Evolutionary conservation across 2,329 filamentous ascomycete genomes (phyloP).

Genomic region (Pseudodiploospora longispora): DNA sequence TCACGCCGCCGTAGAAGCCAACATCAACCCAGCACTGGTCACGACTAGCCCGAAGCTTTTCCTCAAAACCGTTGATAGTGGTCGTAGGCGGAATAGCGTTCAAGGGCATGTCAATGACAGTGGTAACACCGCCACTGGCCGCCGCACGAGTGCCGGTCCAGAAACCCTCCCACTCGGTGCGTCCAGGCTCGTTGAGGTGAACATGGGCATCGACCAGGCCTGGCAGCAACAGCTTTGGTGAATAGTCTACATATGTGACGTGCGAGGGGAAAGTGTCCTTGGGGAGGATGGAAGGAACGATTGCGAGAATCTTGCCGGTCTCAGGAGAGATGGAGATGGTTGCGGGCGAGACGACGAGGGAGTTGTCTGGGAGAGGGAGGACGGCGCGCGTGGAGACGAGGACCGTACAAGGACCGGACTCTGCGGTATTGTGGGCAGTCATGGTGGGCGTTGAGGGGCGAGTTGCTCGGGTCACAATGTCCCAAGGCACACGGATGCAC

Average conservation of each 20-base stretch:
- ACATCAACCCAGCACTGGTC: constrained; percentile 97
- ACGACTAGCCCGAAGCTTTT: constrained; percentile 75
- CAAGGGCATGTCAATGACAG: constrained; percentile 93
- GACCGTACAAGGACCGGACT: constrained; percentile 50
- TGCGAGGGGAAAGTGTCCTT: constrained; percentile 63
- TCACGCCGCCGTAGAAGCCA: constrained; percentile 93
- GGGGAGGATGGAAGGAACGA: constrained; percentile 68
- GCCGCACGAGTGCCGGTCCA: constrained; percentile 89
- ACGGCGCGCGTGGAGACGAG: constrained; percentile 79
- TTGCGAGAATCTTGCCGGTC: constrained; percentile 77
- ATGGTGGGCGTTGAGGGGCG: constrained; percentile 16
- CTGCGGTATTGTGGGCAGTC: constrained; percentile 19
- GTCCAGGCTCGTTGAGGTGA: constrained; percentile 91
- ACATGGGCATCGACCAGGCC: constrained; percentile 96
- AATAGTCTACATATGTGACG: constrained; percentile 73
- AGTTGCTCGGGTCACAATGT: not conserved
- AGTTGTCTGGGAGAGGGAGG: constrained; percentile 59
- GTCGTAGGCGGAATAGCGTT: constrained; percentile 97
- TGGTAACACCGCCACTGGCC: constrained; percentile 92
- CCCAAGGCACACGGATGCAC: no score
- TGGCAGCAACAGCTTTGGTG: constrained; percentile 75
- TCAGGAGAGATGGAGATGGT: constrained; percentile 70
- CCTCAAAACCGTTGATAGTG: constrained; percentile 69
- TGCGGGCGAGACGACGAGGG: constrained; percentile 62
- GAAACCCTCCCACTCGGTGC: constrained; percentile 98